phyloP scores from a whole-genome alignment of 495 filamentous ascomycete species.

The Darksidea phi region DNA sequence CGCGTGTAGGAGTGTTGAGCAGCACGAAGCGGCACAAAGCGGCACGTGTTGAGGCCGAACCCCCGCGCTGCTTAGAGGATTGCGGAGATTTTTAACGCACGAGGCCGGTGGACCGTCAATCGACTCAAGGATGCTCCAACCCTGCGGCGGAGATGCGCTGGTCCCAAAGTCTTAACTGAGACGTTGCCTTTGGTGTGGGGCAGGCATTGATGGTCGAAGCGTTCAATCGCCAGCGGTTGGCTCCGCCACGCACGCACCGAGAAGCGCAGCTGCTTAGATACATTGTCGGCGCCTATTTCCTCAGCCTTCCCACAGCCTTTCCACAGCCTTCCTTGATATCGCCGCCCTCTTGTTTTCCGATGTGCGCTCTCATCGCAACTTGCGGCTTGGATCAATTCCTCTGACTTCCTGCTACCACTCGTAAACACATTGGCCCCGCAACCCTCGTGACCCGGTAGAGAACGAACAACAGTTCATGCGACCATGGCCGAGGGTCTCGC shows the following conservation, averaged over 20 bases:
- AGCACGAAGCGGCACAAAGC: constrained; percentile 1
- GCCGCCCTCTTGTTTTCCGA: no score
- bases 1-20: neutral
- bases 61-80: constrained; percentile 6
- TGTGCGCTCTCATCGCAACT: no score
- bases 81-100: neutral
- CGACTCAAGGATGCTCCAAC: constrained; percentile 7
- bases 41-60: neutral
- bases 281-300: no score
- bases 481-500: constrained; percentile 44
- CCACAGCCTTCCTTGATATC: no score
- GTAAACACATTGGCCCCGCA: no score
- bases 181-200: neutral
- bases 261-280: no score
- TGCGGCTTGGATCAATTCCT: no score
- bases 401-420: no score
- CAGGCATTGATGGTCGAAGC: neutral
- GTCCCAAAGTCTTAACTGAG: constrained; percentile 6
- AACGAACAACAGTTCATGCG: neutral
- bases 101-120: neutral
- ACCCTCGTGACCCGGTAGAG: no score
- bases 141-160: constrained; percentile 4
- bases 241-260: no score
- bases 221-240: no score
- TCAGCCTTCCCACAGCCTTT: no score